Evolutionary conservation across 2,329 filamentous ascomycete species (phyloP).

Genomic region (Dendrostoma leiphaemia): DNA sequence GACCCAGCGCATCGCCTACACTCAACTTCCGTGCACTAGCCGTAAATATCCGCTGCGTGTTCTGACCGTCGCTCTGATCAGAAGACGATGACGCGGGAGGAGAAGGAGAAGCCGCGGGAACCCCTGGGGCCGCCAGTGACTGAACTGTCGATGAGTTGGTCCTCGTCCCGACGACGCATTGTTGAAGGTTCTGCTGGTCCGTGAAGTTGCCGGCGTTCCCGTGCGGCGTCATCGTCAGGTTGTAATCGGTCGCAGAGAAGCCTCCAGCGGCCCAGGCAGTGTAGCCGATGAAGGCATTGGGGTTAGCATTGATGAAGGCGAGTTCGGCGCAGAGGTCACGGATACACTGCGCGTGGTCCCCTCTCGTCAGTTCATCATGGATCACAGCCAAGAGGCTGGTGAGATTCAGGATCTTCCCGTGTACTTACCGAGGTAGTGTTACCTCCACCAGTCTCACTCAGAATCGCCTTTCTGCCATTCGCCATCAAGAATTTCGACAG

Average conservation of each 20-base stretch:
- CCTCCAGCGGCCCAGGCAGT: slow-evolving; percentile 46
- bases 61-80: too few relatives aligned
- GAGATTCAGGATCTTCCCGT: too few relatives aligned
- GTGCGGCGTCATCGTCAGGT: slow-evolving; percentile 40
- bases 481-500: slow-evolving; percentile 46
- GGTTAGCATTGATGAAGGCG: slow-evolving; percentile 42
- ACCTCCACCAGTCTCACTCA: slow-evolving; percentile 54
- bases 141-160: not conserved
- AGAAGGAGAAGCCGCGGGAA: too few relatives aligned
- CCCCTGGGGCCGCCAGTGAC: too few relatives aligned
- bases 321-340: slow-evolving; percentile 45
- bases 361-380: not conserved
- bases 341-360: slow-evolving; percentile 34
- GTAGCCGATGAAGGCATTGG: slow-evolving; percentile 45
- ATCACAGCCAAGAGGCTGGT: too few relatives aligned
- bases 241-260: slow-evolving; percentile 37
- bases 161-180: slow-evolving; percentile 8
- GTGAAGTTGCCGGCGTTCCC: slow-evolving; percentile 20
- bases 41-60: too few relatives aligned
- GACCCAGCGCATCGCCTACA: too few relatives aligned
- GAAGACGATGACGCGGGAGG: too few relatives aligned
- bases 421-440: slow-evolving; percentile 37
- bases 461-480: slow-evolving; percentile 46
- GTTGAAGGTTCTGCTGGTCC: slow-evolving; percentile 11
- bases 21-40: too few relatives aligned